phyloP scores from a whole-genome alignment of 495 filamentous ascomycete genomes.

The Aspergillus indologenus region DNA sequence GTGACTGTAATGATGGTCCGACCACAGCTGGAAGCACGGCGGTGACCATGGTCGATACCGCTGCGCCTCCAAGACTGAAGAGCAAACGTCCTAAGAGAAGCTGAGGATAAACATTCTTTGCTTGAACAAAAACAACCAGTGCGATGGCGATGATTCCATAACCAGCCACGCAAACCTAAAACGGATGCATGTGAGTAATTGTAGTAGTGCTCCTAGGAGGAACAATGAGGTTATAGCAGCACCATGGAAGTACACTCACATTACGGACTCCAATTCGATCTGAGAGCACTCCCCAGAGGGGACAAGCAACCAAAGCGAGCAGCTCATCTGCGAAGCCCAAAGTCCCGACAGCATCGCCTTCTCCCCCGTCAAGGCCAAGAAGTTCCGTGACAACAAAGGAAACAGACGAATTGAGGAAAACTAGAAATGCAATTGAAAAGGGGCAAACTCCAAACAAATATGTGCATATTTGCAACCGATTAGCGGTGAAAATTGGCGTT shows the following conservation, averaged over 20 bases:
- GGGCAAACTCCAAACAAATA: conserved; percentile 89
- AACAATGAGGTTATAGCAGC: background rate
- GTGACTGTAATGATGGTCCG: conserved; percentile 35
- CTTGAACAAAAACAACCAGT: conserved; percentile 78
- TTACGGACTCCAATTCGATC: conserved; percentile 81
- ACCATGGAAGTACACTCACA: conserved; percentile 37
- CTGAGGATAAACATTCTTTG: conserved; percentile 83
- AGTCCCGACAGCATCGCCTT: conserved; percentile 89
- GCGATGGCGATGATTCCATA: conserved; percentile 76
- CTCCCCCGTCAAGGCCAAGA: conserved; percentile 68
- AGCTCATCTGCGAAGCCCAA: conserved; percentile 95
- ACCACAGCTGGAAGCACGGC: conserved; percentile 88
- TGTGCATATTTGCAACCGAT: conserved; percentile 68
- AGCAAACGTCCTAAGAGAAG: conserved; percentile 79
- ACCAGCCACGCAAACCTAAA: conserved; percentile 69
- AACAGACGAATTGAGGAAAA: conserved; percentile 92
- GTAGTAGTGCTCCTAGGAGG: background rate
- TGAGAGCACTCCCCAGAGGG: conserved; percentile 86
- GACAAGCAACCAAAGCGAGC: conserved; percentile 85
- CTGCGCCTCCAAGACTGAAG: conserved; percentile 88
- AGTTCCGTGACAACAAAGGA: conserved; percentile 94
- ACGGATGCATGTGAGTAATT: conserved; percentile 3
- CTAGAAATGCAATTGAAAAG: conserved; percentile 94
- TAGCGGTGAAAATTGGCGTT: conserved; percentile 55
- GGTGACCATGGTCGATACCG: conserved; percentile 96